Evolutionary conservation across 495 filamentous ascomycete genomes (phyloP).

Genomic region (Sabuloglossum arenarium): DNA sequence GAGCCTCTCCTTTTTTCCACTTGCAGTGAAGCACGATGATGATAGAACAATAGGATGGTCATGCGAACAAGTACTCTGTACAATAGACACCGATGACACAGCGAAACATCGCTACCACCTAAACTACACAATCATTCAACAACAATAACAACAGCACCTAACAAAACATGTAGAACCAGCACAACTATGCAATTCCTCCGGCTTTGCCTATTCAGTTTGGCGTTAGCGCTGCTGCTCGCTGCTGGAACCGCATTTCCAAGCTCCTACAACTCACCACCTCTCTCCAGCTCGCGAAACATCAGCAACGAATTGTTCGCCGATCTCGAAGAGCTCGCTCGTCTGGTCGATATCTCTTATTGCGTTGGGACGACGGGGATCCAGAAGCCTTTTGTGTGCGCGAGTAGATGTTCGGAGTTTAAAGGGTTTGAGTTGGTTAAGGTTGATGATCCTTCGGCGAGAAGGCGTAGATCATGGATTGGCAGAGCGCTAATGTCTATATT

Average conservation of each 20-base stretch:
- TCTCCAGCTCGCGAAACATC: conserved; percentile 18
- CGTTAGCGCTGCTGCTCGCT: background rate
- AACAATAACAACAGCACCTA: too few relatives aligned
- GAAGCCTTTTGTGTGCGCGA: conserved; percentile 66
- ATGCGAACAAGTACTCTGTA: background rate
- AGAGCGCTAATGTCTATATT: background rate
- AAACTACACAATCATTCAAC: background rate
- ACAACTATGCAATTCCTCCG: background rate
- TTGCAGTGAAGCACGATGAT: too few relatives aligned
- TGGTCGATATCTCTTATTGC: conserved; percentile 93
- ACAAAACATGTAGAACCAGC: background rate
- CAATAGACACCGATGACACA: background rate
- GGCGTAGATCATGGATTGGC: background rate
- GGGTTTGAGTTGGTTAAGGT: conserved; percentile 54
- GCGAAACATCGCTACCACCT: background rate
- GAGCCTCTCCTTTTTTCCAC: too few relatives aligned
- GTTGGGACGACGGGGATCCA: conserved; percentile 62
- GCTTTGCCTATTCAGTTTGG: background rate
- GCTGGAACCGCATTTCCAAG: background rate
- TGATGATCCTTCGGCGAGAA: conserved; percentile 8
- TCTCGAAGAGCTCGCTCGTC: conserved; percentile 63
- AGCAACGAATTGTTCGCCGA: conserved; percentile 50
- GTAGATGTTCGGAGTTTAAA: conserved; percentile 63
- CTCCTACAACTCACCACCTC: background rate
- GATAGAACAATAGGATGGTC: background rate